Percentiles rank a stretch among this genome's conserved stretches.
Conservation (phyloP, 331 rosid genomes). For the Dryas integrifolia region DNA sequence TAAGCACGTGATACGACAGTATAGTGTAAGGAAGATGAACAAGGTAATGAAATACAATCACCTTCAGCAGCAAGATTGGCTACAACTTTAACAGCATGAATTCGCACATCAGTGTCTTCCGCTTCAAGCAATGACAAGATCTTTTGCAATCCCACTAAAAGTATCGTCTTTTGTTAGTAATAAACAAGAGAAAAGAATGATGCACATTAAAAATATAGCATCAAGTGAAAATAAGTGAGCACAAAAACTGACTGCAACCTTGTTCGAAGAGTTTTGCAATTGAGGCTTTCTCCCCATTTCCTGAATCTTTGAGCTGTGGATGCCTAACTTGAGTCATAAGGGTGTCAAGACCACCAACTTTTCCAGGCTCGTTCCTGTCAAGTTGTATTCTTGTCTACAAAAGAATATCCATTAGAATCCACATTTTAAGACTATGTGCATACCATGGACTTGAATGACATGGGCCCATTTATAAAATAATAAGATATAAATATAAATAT, state of each 20-base stretch:
- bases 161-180: slow-evolving; percentile 4
- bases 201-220: neutral
- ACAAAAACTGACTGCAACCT: slow-evolving; percentile 51
- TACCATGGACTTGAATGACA: slow-evolving; percentile 8
- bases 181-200: neutral
- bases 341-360: slow-evolving; percentile 59
- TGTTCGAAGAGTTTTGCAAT: slow-evolving; percentile 97
- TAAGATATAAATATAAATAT: neutral
- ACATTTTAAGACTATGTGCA: slow-evolving; percentile 15
- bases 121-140: slow-evolving; percentile 97
- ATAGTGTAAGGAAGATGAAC: neutral
- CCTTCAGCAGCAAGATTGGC: slow-evolving; percentile 99
- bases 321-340: slow-evolving; percentile 59
- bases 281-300: slow-evolving; percentile 81
- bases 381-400: slow-evolving; percentile 65
- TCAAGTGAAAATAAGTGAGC: neutral
- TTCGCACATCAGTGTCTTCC: slow-evolving; percentile 86
- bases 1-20: slow-evolving; percentile 12
- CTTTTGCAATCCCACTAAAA: slow-evolving; percentile 95
- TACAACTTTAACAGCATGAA: slow-evolving; percentile 97
- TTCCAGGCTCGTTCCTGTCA: slow-evolving; percentile 52
- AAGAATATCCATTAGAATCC: slow-evolving; percentile 18
- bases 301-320: slow-evolving; percentile 59
- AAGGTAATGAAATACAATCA: slow-evolving; percentile 28
- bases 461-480: neutral